Base-by-base conservation (phyloP, 2,329 filamentous ascomycete genomes). In the Botryotinia narcissicola region DNA sequence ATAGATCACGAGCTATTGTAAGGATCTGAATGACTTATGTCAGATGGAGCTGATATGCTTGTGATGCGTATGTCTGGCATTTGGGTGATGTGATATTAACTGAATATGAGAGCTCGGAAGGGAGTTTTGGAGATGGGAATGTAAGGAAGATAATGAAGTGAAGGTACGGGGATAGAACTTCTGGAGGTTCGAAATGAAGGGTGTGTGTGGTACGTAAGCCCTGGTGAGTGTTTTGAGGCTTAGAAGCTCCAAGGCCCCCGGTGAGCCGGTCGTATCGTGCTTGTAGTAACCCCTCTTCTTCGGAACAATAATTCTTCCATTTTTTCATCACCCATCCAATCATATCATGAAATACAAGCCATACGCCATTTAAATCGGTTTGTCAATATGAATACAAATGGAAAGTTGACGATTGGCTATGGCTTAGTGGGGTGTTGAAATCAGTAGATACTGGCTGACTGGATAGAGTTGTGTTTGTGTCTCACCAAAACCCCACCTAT, bases 301-400 rank as follows among this genome's bases (percentile, higher is more conserved):
- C 63, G 64, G 64, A 57, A 67, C 32, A 67, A 67, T 29, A 48
- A 22, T 54, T 67, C 46, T 67, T 54, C 64, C 64, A 37, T 54
- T 14, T 29, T 32, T 46, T 25, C 44, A 44, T n/a, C 37, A 22
- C 37, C 12, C 1, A 12, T 42, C 61, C 61, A 63, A 63, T 63
- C n/a, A 22, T 18, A 63, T n/a, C 40, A 44, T 63, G 18, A 10
- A 20, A 10, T 14, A 14, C 25, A n/a, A 63, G n/a, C 40, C 16
- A 63, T 29, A 22, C 29, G 61, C 61, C 59, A 63, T 48, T 18
- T 6, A 4, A 37, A 66, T 66, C 42, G 14, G 44, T 67, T 67
- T 51, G 63, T 37, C 4, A 51, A 37, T 22, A n/a, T n/a, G 63
- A 37, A 12, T 51, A 51, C 63, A 67, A 67, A 67, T 67, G 63